Evolutionary conservation across 2,329 filamentous ascomycete species (phyloP), one percentile per base, ranked within the genome.

Genomic region (Didymellaceae sp.): DNA sequence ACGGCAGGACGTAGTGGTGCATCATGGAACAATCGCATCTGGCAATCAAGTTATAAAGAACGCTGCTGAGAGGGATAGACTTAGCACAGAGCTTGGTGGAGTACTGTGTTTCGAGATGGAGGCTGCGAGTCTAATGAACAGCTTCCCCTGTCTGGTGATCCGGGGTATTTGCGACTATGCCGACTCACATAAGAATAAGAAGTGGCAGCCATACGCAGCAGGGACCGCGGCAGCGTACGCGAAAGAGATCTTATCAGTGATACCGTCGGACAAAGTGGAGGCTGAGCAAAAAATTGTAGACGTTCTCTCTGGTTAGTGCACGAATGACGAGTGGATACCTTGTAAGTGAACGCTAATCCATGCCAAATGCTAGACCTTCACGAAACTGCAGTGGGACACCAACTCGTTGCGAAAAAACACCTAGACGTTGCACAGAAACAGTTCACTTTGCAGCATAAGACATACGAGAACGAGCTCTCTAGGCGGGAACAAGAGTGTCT

Each of bases 401-500:
- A n/a, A n/a, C n/a, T n/a, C n/a, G n/a, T n/a, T n/a, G n/a, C n/a
- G n/a, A n/a, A n/a, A n/a, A n/a, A n/a, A n/a, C n/a, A n/a, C n/a
- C n/a, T n/a, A n/a, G n/a, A n/a, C n/a, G n/a, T n/a, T n/a, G n/a
- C n/a, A n/a, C n/a, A n/a, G n/a, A n/a, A n/a, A n/a, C n/a, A n/a
- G n/a, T n/a, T n/a, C n/a, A n/a, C n/a, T n/a, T n/a, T n/a, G n/a
- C n/a, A n/a, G n/a, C n/a, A n/a, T n/a, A n/a, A n/a, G n/a, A n/a
- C n/a, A n/a, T n/a, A n/a, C n/a, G n/a, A n/a, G n/a, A n/a, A n/a
- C n/a, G n/a, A n/a, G 44, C 45, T 58, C 26, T 55, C 57, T n/a
- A 38, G 56, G n/a, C 44, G 39, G 42, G 52, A 59, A 42, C 45
- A 45, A 50, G 31, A 45, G 39, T 63, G 58, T 45, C 58, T 61